Base-by-base conservation (phyloP, 257 asterid species). In the Plantago elongata region DNA sequence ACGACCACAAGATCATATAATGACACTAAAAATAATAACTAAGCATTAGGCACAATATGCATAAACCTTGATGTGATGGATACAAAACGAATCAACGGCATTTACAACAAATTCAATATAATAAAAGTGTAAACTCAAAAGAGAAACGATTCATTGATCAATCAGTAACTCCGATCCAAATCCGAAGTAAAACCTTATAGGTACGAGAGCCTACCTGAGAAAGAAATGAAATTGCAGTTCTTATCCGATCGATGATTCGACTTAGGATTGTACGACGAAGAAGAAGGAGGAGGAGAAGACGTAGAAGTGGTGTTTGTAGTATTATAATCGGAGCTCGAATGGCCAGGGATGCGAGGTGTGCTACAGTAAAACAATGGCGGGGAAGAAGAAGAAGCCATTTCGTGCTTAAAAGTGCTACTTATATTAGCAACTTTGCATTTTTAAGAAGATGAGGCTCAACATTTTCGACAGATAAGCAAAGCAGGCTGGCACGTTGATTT, bases 331-430 rank as follows among this genome's bases (percentile, higher is more conserved):
- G 74, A 27, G 77, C 40, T 65, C 57, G 75, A 58, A 63, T 43
- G 29, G 75, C 46, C 37, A 51, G 51, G 67, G 69, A 72, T 29
- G 34, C 50, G 79, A 57, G 75, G 61, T 7, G 67, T 47, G 74
- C 45, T 27, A 16, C 15, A 66, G 61, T 48, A 15, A 64, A 65
- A 65, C 69, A 76, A 58, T 63, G 79, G 71, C 52, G 81, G 60
- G 17, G 79, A 61, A 29, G 78, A 56, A 42, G 17, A 9, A 3
- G 49, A 10, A 9, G 84, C 75, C 81, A 74, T 76, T 55, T 68
- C 3, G 57, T 29, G 59, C 27, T 7, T 60, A 63, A 37, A 22
- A 45, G 40, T 70, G 57, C 84, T 79, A 75, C 75, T 66, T 70
- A 79, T 76, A 76, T 79, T 8, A 60, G 3, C 40, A 34, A 34